A percentile compares a stretch with the other conserved stretches of the same genome.
Evolutionary conservation across 169 alveolate genomes (phyloP).

Genomic region (Eimeria maxima): DNA sequence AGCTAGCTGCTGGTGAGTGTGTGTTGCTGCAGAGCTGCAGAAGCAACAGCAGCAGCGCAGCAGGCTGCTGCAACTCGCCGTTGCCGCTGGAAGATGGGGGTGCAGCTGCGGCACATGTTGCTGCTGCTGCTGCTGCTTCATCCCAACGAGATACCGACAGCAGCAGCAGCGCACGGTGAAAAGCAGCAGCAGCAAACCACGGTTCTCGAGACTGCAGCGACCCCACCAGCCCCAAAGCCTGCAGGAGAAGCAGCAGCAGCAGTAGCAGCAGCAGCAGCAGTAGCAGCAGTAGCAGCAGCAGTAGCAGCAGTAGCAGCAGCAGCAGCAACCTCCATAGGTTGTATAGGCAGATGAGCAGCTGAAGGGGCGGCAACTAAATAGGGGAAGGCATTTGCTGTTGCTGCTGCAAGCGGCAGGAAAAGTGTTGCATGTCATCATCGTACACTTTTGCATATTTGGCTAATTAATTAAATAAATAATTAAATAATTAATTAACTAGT

Average conservation of each 20-base stretch:
- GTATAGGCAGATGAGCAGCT: no score
- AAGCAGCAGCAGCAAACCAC: constrained; percentile 26
- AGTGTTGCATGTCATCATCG: no score
- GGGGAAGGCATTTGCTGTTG: no score
- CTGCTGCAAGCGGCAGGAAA: no score
- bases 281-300: no score
- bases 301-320: no score
- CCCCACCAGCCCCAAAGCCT: background rate
- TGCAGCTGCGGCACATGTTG: constrained; percentile 17
- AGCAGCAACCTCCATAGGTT: no score
- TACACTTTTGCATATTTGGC: no score
- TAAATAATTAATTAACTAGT: no score
- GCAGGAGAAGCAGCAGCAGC: background rate
- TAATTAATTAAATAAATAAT: no score
- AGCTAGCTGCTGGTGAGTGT: background rate
- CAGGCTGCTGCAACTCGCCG: constrained; percentile 49
- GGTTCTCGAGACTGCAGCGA: constrained; percentile 12
- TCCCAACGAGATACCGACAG: constrained; percentile 46
- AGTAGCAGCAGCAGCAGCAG: background rate
- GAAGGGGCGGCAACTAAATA: no score
- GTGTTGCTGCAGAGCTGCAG: constrained; percentile 35
- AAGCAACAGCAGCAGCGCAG: constrained; percentile 28
- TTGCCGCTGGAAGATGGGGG: background rate
- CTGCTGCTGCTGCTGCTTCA: constrained; percentile 58
- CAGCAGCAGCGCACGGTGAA: constrained; percentile 32